Evolutionary conservation across 2,329 filamentous ascomycete genomes (phyloP), one percentile per base, ranked within the genome.

Genomic region (Fusarium continuum): DNA sequence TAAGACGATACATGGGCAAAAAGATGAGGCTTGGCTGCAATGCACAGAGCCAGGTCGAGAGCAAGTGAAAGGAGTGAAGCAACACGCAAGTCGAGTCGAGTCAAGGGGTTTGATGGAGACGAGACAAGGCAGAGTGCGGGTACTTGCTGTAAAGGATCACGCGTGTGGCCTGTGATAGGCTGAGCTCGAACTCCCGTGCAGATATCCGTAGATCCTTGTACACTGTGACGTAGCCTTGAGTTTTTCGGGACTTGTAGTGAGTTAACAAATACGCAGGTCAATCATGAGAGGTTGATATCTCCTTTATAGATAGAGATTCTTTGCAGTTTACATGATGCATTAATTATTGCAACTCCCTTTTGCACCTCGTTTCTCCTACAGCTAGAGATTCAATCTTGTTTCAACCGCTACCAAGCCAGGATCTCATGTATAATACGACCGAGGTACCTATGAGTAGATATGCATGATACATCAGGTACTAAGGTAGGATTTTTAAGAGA

Each of bases 401-500:
- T 32, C 45, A 54, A 52, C 61, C 53, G 40, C 52, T 39, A 20
- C 40, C 31, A 35, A 47, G 25, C 29, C 34, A 31, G 39, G 34
- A 11, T 16, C 39, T 35, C 53, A 34, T 58, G 47, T 39, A 56
- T n/a, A 35, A 35, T 16, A 51, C 44, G 19, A 40, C 19, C 20
- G 19, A 34, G 13, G 13, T 22, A 10, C n/a, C 17, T 11, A 39
- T 20, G 13, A 39, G n/a, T n/a, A n/a, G n/a, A 63, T 66, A 34
- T 65, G 47, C 62, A 66, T 65, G 62, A 66, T 63, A 66, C 55
- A 58, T 66, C 62, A 65, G 52, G 52, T 47, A n/a, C n/a, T n/a
- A n/a, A n/a, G n/a, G n/a, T n/a, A n/a, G n/a, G n/a, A n/a, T n/a
- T n/a, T n/a, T n/a, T n/a, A 13, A 9, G 11, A 13, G 9, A 55